Evolutionary conservation across 106 monocot genomes (phyloP), one percentile per base, ranked within the genome.

Genomic region (Ottelia alismoides): DNA sequence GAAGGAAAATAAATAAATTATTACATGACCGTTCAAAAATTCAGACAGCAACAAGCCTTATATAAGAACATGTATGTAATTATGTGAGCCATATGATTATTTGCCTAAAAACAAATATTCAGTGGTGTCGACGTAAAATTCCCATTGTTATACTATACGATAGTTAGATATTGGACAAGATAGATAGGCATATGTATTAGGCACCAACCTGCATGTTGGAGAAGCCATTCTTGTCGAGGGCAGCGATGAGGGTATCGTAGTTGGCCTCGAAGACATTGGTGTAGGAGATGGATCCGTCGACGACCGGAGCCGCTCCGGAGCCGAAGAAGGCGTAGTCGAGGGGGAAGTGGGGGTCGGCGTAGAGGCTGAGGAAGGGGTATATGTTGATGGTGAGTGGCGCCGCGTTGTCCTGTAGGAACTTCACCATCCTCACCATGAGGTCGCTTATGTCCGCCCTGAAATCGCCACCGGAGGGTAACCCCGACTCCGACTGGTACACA

Each of bases 361-460:
- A 56, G 67, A 88, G 81, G 73, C 76, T 76, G 65, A 96, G 84
- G 68, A 96, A 96, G 25, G 94, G 88, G 84, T 96, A 96, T 73
- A 96, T 96, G 84, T 96, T 96, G 71, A 96, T 74, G 52, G 76
- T 74, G 73, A 96, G 62, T 3, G 70, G 70, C 28, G 52, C 77
- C 54, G 62, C 70, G 53, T 76, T 88, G 65, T 94, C 72, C 14
- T 70, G 77, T 52, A 94, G 78, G 84, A 94, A 94, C 7, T 52
- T 1, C 30, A 85, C 49, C 57, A 94, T 81, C 66, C 65, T 31
- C 56, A 88, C 5, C 88, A 94, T 84, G 50, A 94, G 71, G 31
- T 53, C 43, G 65, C 48, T 73, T 63, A 94, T 81, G 75, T 94
- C 84, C 9, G 80, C 0, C 3, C 94, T 79, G 84, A 96, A 96